A percentile compares a stretch with the other conserved stretches of the same genome.
These are phyloP conservation scores for Neurospora sp. DNA, from an alignment of 2,329 filamentous ascomycete species.

Conservation along the genomic window DNA sequence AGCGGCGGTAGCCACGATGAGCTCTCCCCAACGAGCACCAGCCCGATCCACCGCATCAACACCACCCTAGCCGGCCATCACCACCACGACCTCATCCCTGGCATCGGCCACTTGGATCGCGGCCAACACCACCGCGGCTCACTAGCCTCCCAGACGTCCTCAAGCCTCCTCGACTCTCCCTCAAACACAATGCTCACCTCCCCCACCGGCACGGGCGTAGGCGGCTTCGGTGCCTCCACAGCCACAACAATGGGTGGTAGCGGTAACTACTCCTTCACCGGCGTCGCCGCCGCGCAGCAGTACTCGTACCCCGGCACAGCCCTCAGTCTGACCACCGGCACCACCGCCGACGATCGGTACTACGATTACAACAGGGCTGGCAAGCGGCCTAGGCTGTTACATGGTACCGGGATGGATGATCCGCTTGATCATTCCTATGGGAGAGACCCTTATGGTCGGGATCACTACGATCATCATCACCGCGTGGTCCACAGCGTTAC, in stretches of 20 bases:
- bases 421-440: not conserved
- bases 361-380: not conserved
- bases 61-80: not conserved
- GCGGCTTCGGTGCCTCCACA: not conserved
- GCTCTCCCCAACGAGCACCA: not conserved
- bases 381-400: not conserved
- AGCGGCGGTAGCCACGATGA: not conserved
- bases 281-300: not conserved
- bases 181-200: not conserved
- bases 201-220: not conserved
- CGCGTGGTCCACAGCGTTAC: not conserved
- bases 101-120: not conserved
- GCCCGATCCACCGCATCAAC: not conserved
- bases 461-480: not conserved
- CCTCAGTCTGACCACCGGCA: not conserved
- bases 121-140: not conserved
- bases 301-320: not conserved
- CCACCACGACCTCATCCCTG: not conserved
- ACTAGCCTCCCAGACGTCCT: not conserved
- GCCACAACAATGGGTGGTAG: not conserved
- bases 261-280: not conserved
- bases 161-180: not conserved
- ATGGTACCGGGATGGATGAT: not conserved
- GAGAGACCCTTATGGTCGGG: not conserved
- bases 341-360: not conserved